Evolutionary conservation across 805 yeast genomes (phyloP), one percentile per base, ranked within the genome.

Genomic region (Tetrapisispora namnaoensis): DNA sequence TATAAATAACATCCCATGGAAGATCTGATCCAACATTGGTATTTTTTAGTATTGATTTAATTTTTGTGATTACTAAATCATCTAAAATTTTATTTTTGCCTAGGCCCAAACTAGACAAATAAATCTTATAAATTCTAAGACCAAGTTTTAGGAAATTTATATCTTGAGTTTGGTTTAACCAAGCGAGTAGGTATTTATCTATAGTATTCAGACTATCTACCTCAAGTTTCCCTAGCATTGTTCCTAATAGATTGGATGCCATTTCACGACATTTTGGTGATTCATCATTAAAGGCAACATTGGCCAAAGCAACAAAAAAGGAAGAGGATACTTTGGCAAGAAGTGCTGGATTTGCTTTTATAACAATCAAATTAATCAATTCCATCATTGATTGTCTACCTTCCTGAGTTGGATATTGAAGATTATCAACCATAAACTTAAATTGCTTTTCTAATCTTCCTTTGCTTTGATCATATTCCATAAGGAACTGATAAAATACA

Each of bases 341-440:
- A 41, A 86, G 65, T 1, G 78, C 82, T 8, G 71, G 65, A 3
- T 82, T 78, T 2, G 89, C 75, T 59, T 85, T 87, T 42, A 74
- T 71, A 17, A 91, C 71, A 48, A 93, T 73, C 54, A 80, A 69
- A 57, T 83, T 84, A 43, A 91, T 71, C 58, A 91, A 71, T 58
- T 93, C 98, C 86, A 93, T 78, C 2, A 88, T 95, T 0, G 97
- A 86, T 55, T 83, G 83, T 46, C 97, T 74, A 46, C 99, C 99
- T 39, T 79, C 74, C 50, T 85, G 85, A 3, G 95, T 81, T 4
- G 95, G 90, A 62, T 93, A 93, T 22, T 80, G 75, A 53, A 93
- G 70, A 63, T 93, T 93, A 48, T 78, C 79, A 9, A 90, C 85
- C 65, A 93, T 72, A 61, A 83, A 81, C 53, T 82, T 80, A 67